Percentiles rank a stretch among this genome's conserved stretches.
phyloP scores from a whole-genome alignment of 2,329 filamentous ascomycete genomes.

The Fusarium tjaetaba region DNA sequence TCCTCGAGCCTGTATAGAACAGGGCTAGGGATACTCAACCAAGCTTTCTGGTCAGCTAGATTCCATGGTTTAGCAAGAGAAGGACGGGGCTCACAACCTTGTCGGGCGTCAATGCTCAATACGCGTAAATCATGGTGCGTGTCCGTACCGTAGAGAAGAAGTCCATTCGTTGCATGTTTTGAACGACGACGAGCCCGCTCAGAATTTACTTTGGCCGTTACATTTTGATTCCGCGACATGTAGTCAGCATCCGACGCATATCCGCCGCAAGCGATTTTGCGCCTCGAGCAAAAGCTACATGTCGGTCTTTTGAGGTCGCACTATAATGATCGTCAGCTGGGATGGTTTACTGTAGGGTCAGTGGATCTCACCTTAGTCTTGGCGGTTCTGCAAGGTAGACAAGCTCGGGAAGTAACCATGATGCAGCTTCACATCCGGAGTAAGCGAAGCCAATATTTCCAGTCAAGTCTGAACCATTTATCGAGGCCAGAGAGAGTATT shows the following conservation, averaged over 20 bases:
- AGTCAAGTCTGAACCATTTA: not conserved
- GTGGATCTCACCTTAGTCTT: not conserved
- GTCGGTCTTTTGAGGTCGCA: not conserved
- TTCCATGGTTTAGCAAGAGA: too few species aligned
- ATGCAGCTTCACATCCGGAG: not conserved
- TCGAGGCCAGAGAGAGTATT: not conserved
- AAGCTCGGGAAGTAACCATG: not conserved
- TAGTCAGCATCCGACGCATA: not conserved
- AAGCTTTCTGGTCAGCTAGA: not conserved
- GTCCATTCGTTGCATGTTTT: accelerated
- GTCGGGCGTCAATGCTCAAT: not conserved
- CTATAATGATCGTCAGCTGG: not conserved
- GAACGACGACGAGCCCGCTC: not conserved
- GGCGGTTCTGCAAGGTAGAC: not conserved
- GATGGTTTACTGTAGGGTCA: accelerated
- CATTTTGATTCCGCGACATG: not conserved
- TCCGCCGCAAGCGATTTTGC: not conserved
- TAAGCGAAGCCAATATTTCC: not conserved
- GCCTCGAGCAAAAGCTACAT: not conserved
- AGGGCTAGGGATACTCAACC: accelerated
- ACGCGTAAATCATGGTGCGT: not conserved
- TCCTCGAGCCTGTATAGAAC: not conserved
- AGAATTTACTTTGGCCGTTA: not conserved
- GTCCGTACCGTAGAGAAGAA: accelerated
- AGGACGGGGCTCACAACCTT: not conserved